Evolutionary conservation across 352 stramenopile species (phyloP).

Genomic region (Phytophthora sp.): DNA sequence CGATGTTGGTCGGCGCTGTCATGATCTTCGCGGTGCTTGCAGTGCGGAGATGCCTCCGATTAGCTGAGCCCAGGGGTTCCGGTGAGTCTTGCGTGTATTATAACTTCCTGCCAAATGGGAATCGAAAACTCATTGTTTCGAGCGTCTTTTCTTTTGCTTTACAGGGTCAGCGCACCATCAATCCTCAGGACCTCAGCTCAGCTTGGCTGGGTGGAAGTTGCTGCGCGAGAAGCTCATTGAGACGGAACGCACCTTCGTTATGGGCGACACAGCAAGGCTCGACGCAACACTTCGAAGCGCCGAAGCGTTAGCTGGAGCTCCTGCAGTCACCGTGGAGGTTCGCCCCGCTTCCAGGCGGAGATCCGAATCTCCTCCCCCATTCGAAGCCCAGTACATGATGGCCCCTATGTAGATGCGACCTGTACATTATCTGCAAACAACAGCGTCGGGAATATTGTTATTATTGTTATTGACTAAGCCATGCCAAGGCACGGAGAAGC

Average conservation of each 20-base stretch:
- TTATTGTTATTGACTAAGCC: too few species aligned
- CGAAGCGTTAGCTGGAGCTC: constrained; percentile 14
- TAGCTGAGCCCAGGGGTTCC: background rate
- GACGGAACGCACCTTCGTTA: constrained; percentile 35
- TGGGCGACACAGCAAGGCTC: constrained; percentile 16
- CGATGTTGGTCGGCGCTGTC: constrained; percentile 5
- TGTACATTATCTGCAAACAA: too few species aligned
- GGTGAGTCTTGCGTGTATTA: constrained; percentile 22
- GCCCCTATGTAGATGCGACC: constrained; percentile 17
- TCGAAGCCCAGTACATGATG: constrained; percentile 25
- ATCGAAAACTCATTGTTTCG: background rate
- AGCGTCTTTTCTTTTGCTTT: background rate
- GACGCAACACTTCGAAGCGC: constrained; percentile 12
- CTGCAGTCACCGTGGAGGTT: constrained; percentile 21
- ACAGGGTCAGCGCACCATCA: constrained; percentile 7
- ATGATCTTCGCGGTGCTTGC: constrained; percentile 21
- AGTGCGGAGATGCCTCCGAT: constrained; percentile 18
- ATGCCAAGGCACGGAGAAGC: too few species aligned
- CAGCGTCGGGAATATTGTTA: too few species aligned
- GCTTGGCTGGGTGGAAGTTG: constrained; percentile 52
- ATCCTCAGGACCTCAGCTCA: constrained; percentile 39
- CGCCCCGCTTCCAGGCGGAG: background rate
- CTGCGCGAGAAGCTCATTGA: constrained; percentile 64
- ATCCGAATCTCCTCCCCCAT: background rate
- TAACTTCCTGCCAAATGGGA: background rate